These are phyloP conservation scores for Syzygium oleosum DNA, from an alignment of 345 rosid genomes.

Conservation along the genomic window DNA sequence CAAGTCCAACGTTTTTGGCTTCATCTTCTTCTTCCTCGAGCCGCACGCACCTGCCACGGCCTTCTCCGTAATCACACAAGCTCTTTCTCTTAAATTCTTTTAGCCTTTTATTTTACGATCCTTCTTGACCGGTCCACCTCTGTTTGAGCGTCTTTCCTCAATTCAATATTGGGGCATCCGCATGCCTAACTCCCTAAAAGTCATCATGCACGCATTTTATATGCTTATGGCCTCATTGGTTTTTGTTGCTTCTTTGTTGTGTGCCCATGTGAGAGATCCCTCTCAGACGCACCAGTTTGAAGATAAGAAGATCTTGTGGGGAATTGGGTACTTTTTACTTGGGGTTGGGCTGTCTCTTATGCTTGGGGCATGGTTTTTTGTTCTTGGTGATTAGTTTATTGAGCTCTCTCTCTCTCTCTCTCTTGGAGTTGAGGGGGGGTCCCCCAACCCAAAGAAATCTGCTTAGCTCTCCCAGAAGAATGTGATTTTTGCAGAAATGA, in stretches of 20 bases:
- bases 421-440: background rate
- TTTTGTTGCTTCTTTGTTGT: constrained; percentile 14
- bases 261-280: constrained; percentile 29
- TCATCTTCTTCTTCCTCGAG: constrained; percentile 31
- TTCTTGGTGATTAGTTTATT: background rate
- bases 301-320: constrained; percentile 3
- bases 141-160: constrained; percentile 3
- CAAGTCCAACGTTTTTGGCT: background rate
- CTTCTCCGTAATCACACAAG: background rate
- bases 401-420: background rate
- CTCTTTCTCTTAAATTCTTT: background rate
- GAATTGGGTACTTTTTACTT: background rate
- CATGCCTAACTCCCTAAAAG: constrained; percentile 6
- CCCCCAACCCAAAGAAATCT: background rate
- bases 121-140: constrained; percentile 51
- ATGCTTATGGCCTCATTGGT: constrained; percentile 7
- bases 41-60: constrained; percentile 24
- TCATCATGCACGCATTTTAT: constrained; percentile 21
- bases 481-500: no score
- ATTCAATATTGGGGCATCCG: background rate
- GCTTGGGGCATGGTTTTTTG: background rate
- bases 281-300: constrained; percentile 2
- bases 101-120: constrained; percentile 1
- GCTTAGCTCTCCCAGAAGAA: no score
- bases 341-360: background rate